Evolutionary conservation across 495 filamentous ascomycete species (phyloP).

Genomic region (Bacidia rubella): DNA sequence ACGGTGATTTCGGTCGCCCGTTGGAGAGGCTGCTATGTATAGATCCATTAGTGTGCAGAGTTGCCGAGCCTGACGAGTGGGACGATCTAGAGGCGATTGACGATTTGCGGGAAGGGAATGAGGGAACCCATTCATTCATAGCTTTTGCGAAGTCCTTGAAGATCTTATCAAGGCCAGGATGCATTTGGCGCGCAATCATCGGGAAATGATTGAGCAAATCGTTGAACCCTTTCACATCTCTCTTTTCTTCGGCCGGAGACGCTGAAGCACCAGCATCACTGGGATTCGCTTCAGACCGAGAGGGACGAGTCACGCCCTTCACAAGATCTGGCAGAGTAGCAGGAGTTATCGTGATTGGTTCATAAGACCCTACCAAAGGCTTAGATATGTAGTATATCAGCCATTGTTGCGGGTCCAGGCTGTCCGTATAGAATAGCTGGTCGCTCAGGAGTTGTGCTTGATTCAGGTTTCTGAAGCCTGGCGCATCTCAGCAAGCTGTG

Average conservation of each 20-base stretch:
- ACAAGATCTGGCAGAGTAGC: slow-evolving; percentile 40
- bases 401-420: slow-evolving; percentile 74
- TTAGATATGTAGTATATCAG: slow-evolving; percentile 93
- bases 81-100: slow-evolving; percentile 19
- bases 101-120: slow-evolving; percentile 51
- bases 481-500: slow-evolving; percentile 3
- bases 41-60: slow-evolving; percentile 15
- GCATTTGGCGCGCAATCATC: slow-evolving; percentile 95
- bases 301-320: slow-evolving; percentile 20
- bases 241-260: slow-evolving; percentile 48
- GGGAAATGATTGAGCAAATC: slow-evolving; percentile 88
- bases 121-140: slow-evolving; percentile 71
- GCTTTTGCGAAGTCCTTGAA: slow-evolving; percentile 81
- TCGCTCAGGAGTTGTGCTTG: slow-evolving; percentile 85
- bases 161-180: slow-evolving; percentile 75
- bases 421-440: slow-evolving; percentile 74
- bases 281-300: slow-evolving; percentile 25
- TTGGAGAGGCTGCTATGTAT: slow-evolving; percentile 17
- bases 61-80: slow-evolving; percentile 16
- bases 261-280: slow-evolving; percentile 14
- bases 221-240: slow-evolving; percentile 79
- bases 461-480: slow-evolving; percentile 83
- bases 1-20: slow-evolving; percentile 26
- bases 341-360: slow-evolving; percentile 52
- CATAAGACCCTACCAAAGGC: slow-evolving; percentile 75